Evolutionary conservation across 2,329 filamentous ascomycete species (phyloP).

Genomic region (Aspergillus novoparasiticus): DNA sequence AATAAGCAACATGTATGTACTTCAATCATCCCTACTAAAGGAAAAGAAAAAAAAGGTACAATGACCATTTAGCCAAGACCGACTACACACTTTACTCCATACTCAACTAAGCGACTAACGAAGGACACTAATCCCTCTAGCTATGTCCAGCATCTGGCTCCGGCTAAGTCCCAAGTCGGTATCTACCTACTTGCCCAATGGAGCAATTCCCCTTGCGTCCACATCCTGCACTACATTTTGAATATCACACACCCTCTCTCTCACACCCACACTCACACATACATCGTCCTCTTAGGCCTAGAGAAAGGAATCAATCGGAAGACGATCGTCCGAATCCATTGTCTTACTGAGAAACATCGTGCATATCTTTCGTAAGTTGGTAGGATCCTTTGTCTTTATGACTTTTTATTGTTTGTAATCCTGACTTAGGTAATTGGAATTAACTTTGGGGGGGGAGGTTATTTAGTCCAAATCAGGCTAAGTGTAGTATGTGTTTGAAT

Average conservation of each 20-base stretch:
- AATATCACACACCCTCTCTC: neutral
- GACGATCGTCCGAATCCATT: slow-evolving; percentile 21
- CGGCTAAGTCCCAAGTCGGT: neutral
- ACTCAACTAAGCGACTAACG: neutral
- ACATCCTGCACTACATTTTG: slow-evolving; percentile 13
- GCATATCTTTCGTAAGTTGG: neutral
- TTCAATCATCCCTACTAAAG: neutral
- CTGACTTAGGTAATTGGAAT: neutral
- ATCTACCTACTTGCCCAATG: slow-evolving; percentile 4
- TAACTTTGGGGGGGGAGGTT: neutral
- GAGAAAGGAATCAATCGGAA: slow-evolving; percentile 11
- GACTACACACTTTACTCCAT: neutral
- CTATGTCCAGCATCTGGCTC: slow-evolving; percentile 22
- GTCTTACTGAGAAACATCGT: neutral
- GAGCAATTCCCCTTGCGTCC: slow-evolving; percentile 26
- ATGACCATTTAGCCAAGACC: neutral
- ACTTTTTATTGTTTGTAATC: neutral
- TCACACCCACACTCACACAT: neutral
- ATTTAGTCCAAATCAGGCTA: neutral
- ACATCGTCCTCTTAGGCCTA: neutral
- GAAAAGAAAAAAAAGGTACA: neutral
- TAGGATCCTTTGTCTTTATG: neutral
- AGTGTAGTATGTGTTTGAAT: neutral
- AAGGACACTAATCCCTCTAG: slow-evolving; percentile 6
- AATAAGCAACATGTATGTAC: neutral